These are phyloP conservation scores for Jasminum sambac DNA, from an alignment of 257 asterid genomes.

Conservation along the genomic window DNA sequence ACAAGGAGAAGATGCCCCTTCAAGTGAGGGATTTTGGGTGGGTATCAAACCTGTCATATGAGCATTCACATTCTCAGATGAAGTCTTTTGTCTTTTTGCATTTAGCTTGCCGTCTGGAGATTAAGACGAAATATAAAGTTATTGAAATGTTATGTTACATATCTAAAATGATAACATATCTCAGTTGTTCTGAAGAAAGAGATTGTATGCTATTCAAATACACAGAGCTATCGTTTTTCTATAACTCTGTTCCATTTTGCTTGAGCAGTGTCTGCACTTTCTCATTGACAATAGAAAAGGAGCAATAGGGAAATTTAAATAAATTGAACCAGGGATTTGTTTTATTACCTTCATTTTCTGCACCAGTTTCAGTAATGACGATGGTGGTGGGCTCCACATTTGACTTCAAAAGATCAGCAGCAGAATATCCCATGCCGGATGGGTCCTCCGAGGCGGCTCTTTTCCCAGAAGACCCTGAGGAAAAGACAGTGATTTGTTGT, in stretches of 20 bases:
- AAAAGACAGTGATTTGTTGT: neutral
- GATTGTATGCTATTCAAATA: too few relatives aligned
- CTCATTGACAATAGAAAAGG: neutral
- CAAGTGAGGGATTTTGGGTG: slow-evolving; percentile 13
- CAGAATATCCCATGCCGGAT: slow-evolving; percentile 20
- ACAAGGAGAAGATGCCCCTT: slow-evolving; percentile 14
- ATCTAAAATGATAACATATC: neutral
- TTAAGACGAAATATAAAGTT: slow-evolving; percentile 7
- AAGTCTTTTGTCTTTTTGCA: slow-evolving; percentile 42
- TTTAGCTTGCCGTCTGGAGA: slow-evolving; percentile 26
- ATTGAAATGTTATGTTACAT: neutral
- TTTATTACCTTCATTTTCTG: slow-evolving; percentile 44
- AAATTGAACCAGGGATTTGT: neutral
- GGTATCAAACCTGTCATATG: slow-evolving; percentile 23
- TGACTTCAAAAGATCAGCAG: slow-evolving; percentile 25
- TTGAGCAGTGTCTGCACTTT: neutral
- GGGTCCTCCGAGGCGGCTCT: slow-evolving; percentile 28
- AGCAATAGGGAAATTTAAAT: neutral
- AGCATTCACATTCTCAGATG: slow-evolving; percentile 27
- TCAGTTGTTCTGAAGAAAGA: slow-evolving; percentile 14
- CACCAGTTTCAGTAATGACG: slow-evolving; percentile 27
- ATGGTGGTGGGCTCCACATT: slow-evolving; percentile 25
- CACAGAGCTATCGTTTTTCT: too few relatives aligned
- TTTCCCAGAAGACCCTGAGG: slow-evolving; percentile 31
- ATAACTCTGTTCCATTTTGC: slow-evolving; percentile 7